phyloP scores from a whole-genome alignment of 2,329 filamentous ascomycete species.

The Penicillium nordicum region DNA sequence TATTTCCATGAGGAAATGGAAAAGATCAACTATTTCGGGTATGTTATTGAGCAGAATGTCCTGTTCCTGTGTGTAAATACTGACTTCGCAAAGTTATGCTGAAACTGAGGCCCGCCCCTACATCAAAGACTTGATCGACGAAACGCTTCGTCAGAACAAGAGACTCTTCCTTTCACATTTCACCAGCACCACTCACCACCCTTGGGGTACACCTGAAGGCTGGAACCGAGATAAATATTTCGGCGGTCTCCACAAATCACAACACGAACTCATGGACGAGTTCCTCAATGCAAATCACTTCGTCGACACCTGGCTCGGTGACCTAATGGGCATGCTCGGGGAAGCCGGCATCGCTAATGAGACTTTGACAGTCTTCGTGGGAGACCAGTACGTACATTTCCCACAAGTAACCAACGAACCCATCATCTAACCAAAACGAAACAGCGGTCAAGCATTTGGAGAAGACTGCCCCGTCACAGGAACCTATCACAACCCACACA shows the following conservation, averaged over 20 bases:
- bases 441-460: constrained; percentile 18
- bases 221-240: constrained; percentile 5
- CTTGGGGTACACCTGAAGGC: constrained; percentile 32
- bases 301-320: constrained; percentile 9
- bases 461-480: constrained; percentile 26
- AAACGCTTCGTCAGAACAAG: constrained; percentile 25
- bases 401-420: neutral
- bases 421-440: neutral
- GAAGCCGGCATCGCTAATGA: constrained; percentile 22
- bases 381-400: constrained; percentile 18
- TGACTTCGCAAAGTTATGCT: constrained; percentile 25
- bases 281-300: constrained; percentile 24
- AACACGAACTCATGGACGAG: constrained; percentile 14
- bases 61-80: neutral
- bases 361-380: constrained; percentile 22
- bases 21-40: constrained; percentile 46
- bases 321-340: constrained; percentile 14
- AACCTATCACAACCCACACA: constrained; percentile 23
- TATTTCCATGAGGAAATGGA: constrained; percentile 31
- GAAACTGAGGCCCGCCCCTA: constrained; percentile 42
- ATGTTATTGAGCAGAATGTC: neutral
- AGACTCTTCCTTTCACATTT: constrained; percentile 34
- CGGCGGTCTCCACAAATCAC: neutral
- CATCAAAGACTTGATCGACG: constrained; percentile 33
- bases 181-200: constrained; percentile 41